Evolutionary conservation across 192 early-diverging fungal genomes (phyloP).

Genomic region (Gigaspora rosea): DNA sequence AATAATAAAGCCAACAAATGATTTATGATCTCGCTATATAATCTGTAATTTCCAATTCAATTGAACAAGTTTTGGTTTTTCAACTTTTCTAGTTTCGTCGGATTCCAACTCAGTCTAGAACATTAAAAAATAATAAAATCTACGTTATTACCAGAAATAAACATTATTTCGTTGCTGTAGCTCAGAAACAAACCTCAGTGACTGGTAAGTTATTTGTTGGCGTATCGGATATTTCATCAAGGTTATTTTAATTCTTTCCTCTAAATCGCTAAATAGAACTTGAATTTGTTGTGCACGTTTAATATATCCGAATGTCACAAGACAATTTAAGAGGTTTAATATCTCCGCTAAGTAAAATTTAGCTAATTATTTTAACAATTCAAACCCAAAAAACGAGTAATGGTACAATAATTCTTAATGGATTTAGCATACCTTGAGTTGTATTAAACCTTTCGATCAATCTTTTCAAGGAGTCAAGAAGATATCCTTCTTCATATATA

Average conservation of each 20-base stretch:
- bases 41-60: slow-evolving; percentile 11
- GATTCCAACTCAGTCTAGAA: not conserved
- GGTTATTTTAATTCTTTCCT: slow-evolving; percentile 15
- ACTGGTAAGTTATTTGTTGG: not conserved
- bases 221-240: slow-evolving; percentile 7
- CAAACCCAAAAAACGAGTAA: not conserved
- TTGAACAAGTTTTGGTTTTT: slow-evolving; percentile 9
- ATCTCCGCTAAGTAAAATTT: slow-evolving; percentile 7
- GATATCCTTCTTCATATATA: slow-evolving; percentile 88
- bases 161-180: not conserved
- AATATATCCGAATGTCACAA: not conserved
- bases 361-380: not conserved
- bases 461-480: slow-evolving; percentile 71
- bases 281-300: slow-evolving; percentile 21
- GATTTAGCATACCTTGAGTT: slow-evolving; percentile 50
- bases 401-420: not conserved
- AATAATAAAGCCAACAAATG: too few relatives aligned
- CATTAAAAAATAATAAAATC: not conserved
- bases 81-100: not conserved
- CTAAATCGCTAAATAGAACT: not conserved
- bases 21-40: not conserved
- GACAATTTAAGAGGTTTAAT: slow-evolving; percentile 9
- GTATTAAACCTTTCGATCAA: slow-evolving; percentile 57
- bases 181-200: too few relatives aligned
- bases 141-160: not conserved